Conservation (phyloP, 805 yeast species). For the Phaffomyces thermotolerans region DNA sequence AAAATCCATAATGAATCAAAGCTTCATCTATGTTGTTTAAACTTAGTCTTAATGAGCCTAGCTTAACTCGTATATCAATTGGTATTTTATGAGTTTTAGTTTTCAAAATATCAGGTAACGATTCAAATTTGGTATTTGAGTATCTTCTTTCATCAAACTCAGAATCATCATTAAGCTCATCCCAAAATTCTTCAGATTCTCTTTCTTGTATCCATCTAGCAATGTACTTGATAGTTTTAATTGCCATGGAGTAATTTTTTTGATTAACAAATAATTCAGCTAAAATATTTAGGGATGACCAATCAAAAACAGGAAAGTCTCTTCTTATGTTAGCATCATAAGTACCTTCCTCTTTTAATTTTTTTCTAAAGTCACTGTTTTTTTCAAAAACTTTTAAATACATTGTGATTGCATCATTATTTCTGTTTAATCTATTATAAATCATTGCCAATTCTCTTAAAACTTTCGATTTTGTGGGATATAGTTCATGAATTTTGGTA, state of each 20-base stretch:
- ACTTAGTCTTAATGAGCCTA: slow-evolving; percentile 68
- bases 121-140: slow-evolving; percentile 37
- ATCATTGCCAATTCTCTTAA: slow-evolving; percentile 54
- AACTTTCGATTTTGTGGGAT: slow-evolving; percentile 54
- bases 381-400: slow-evolving; percentile 57
- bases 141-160: slow-evolving; percentile 76
- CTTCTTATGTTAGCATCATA: background rate
- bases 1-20: slow-evolving; percentile 52
- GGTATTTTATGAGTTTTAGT: slow-evolving; percentile 49
- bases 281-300: slow-evolving; percentile 83
- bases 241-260: slow-evolving; percentile 56
- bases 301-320: slow-evolving; percentile 55
- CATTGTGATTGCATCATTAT: slow-evolving; percentile 66
- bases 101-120: slow-evolving; percentile 31
- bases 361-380: slow-evolving; percentile 40
- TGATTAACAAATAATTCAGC: slow-evolving; percentile 72
- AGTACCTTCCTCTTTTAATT: slow-evolving; percentile 1
- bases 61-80: slow-evolving; percentile 76
- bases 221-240: slow-evolving; percentile 57
- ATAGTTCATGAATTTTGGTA: slow-evolving; percentile 45
- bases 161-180: slow-evolving; percentile 50
- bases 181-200: slow-evolving; percentile 41
- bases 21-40: slow-evolving; percentile 65
- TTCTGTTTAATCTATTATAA: slow-evolving; percentile 44
- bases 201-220: slow-evolving; percentile 81